Evolutionary conservation across 2,329 filamentous ascomycete species (phyloP), one percentile per base, ranked within the genome.

Genomic region (Colletotrichum karsti): DNA sequence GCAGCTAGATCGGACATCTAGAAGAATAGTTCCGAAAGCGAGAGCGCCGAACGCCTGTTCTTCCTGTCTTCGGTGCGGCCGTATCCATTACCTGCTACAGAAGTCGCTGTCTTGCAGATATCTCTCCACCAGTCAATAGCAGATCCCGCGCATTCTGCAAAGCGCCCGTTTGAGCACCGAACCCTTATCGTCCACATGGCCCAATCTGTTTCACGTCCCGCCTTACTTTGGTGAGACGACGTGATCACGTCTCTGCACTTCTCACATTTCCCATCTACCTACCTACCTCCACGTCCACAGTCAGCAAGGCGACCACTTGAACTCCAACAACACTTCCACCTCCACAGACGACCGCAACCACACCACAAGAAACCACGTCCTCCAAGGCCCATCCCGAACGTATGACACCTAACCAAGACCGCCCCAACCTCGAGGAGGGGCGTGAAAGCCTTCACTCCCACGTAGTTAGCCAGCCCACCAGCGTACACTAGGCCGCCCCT

Each of bases 381-480:
- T 50, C n/a, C 51, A 50, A 67, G 44, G 53, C 64, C 64, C 53
- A 63, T 67, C 64, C 59, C 44, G 64, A 67, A 53, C 53, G 60
- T 63, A 54, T 46, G 44, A 44, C 60, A 54, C 33, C 44, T 58
- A 67, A 22, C 53, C 44, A 54, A 64, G 28, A 53, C 64, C 64
- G 64, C 44, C 60, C 42, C 48, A 48, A 42, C 48, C 33, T 22
- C 10, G 28, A 53, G 41, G 60, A 67, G 44, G 51, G 61, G 53
- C 46, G 59, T 33, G 44, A 33, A 35, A 50, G n/a, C 7, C 4
- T 8, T 42, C 12, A 48, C 35, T 56, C 24, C 51, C 20, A 39
- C 37, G 59, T 44, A 63, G 41, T n/a, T 30, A 39, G 18, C 41
- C 42, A 56, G 63, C 63, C 63, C 42, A 56, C 50, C 51, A 46